Percentiles rank a stretch among this genome's conserved stretches.
These are phyloP conservation scores for Dictyostelium firmibasis DNA, from an alignment of 78 protist species.

Conservation along the genomic window DNA sequence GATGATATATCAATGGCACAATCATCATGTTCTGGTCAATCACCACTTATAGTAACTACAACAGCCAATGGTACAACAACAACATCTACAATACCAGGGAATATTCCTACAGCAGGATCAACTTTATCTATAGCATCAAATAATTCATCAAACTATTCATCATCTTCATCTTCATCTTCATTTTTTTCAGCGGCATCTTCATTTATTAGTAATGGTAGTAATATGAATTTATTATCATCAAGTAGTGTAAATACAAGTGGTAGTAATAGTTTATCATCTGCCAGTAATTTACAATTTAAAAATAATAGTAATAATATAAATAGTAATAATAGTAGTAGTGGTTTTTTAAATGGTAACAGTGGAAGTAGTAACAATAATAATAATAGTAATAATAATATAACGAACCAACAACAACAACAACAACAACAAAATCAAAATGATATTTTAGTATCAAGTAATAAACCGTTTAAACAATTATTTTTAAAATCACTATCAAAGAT, in stretches of 20 bases:
- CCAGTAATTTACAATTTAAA: background rate
- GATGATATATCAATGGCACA: background rate
- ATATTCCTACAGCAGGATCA: background rate
- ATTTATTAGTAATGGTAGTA: slow-evolving; percentile 6
- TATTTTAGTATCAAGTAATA: background rate
- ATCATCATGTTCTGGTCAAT: background rate
- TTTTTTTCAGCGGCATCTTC: slow-evolving; percentile 6
- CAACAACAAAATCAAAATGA: background rate
- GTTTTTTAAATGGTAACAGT: background rate
- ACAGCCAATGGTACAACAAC: background rate
- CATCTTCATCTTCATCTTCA: background rate
- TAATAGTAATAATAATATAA: background rate
- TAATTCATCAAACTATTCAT: background rate
- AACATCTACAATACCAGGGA: background rate
- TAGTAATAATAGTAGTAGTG: background rate
- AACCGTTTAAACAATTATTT: slow-evolving; percentile 34
- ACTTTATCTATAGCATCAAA: background rate
- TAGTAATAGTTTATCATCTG: background rate
- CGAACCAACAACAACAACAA: background rate
- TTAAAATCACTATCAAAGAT: slow-evolving; percentile 29
- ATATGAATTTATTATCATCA: background rate
- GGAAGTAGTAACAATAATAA: background rate
- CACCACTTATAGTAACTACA: background rate
- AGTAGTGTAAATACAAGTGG: background rate
- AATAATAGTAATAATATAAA: background rate